phyloP scores from a whole-genome alignment of 2,329 filamentous ascomycete genomes.

The Cryphonectria carpinicola region DNA sequence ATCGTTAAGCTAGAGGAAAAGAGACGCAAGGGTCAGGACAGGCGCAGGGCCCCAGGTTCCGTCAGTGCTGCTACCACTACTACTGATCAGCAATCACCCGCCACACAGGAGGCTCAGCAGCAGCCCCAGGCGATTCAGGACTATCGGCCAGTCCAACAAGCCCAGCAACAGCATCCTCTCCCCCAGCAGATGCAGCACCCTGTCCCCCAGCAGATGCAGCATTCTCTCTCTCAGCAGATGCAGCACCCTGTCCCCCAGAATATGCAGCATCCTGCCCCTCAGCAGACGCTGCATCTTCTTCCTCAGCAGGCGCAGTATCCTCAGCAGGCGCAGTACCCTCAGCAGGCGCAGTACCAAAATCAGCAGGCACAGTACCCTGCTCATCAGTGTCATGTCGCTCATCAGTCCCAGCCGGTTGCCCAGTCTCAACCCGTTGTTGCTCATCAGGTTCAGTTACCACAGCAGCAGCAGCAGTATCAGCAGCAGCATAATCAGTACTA shows the following conservation, averaged over 20 bases:
- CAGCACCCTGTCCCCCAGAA: no score
- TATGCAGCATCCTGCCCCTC: background rate
- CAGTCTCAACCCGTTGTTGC: background rate
- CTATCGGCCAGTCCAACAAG: no score
- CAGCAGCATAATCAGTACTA: background rate
- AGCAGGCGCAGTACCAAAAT: background rate
- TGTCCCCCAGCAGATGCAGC: no score
- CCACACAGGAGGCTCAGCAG: background rate
- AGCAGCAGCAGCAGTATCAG: background rate
- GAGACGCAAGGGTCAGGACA: conserved; percentile 19
- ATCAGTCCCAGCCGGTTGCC: background rate
- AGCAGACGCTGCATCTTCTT: no score
- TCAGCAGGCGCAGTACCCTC: no score
- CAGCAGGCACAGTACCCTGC: background rate
- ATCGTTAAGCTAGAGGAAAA: conserved; percentile 23
- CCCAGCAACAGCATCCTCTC: background rate
- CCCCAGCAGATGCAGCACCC: background rate
- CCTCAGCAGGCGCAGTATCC: background rate
- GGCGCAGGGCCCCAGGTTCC: background rate
- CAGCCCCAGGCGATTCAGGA: background rate
- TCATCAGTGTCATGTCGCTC: background rate
- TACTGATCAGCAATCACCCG: background rate
- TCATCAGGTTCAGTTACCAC: background rate
- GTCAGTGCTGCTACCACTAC: background rate
- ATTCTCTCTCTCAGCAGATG: no score